Evolutionary conservation across 2,329 filamentous ascomycete species (phyloP).

Genomic region (Raffaelea albimanens): DNA sequence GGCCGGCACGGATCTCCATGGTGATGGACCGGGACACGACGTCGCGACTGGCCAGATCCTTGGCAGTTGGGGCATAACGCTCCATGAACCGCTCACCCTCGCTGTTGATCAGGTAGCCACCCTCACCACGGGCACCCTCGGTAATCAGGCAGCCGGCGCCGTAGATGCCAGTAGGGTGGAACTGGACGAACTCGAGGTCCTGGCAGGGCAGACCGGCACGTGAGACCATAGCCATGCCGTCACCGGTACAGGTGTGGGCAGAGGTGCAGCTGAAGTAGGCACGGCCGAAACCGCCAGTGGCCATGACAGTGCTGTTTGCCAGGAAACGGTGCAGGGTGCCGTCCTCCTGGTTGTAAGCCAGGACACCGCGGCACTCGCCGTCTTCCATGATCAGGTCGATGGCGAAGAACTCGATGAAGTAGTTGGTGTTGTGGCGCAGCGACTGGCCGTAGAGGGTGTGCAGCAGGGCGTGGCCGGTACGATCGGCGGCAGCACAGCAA

Average conservation of each 20-base stretch:
- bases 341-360: conserved; percentile 98
- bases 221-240: conserved; percentile 98
- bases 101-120: conserved; percentile 93
- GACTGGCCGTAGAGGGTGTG: conserved; percentile 99
- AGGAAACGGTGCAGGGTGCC: conserved; percentile 96
- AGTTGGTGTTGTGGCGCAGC: conserved; percentile 95
- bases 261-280: conserved; percentile 98
- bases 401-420: conserved; percentile 99
- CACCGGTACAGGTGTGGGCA: conserved; percentile 96
- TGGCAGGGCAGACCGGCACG: conserved; percentile 97
- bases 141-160: conserved; percentile 97
- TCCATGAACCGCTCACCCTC: conserved; percentile 99
- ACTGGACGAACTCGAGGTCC: conserved; percentile 98
- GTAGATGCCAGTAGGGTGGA: conserved; percentile 98
- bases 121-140: conserved; percentile 94
- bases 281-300: conserved; percentile 94
- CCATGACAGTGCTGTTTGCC: conserved; percentile 91
- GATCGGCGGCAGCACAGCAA: conserved; percentile 90
- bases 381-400: conserved; percentile 96
- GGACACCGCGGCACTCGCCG: conserved; percentile 89
- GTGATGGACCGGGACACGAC: conserved; percentile 98
- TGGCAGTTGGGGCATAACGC: conserved; percentile 92
- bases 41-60: conserved; percentile 93
- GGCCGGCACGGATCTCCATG: conserved; percentile 92
- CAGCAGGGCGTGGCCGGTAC: conserved; percentile 93